These are phyloP conservation scores for Knoxdaviesia capensis DNA, from an alignment of 2,329 filamentous ascomycete genomes.

Conservation along the genomic window DNA sequence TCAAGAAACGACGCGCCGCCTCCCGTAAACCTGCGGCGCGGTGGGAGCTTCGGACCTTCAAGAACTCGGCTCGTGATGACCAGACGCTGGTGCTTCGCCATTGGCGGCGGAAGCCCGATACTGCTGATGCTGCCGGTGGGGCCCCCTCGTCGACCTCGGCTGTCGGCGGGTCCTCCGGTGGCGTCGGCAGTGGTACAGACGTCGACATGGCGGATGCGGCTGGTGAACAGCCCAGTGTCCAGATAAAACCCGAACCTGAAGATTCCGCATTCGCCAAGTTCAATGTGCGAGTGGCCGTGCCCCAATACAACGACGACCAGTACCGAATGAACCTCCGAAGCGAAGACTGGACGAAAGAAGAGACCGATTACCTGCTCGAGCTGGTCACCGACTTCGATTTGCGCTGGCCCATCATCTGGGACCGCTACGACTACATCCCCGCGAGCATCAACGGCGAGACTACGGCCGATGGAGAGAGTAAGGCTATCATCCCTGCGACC, in stretches of 20 bases:
- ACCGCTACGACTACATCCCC: constrained; percentile 64
- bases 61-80: constrained; percentile 57
- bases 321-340: constrained; percentile 58
- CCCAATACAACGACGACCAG: constrained; percentile 70
- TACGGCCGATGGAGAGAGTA: constrained; percentile 23
- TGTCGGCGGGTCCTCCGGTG: constrained; percentile 8
- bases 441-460: constrained; percentile 23
- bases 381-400: constrained; percentile 62
- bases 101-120: constrained; percentile 51
- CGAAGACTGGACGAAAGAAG: constrained; percentile 71
- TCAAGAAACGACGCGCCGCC: constrained; percentile 36
- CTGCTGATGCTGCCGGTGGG: constrained; percentile 15
- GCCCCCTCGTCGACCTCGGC: constrained; percentile 4
- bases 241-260: constrained; percentile 22
- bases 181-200: constrained; percentile 4
- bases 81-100: constrained; percentile 49
- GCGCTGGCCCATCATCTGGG: constrained; percentile 79
- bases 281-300: constrained; percentile 61
- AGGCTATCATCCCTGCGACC: constrained; percentile 30
- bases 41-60: constrained; percentile 54
- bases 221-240: constrained; percentile 9
- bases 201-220: constrained; percentile 15
- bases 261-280: constrained; percentile 64
- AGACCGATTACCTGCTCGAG: constrained; percentile 78
- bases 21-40: constrained; percentile 33